Conservation (phyloP, 2,329 filamentous ascomycete genomes). For the Penicillium expansum region DNA sequence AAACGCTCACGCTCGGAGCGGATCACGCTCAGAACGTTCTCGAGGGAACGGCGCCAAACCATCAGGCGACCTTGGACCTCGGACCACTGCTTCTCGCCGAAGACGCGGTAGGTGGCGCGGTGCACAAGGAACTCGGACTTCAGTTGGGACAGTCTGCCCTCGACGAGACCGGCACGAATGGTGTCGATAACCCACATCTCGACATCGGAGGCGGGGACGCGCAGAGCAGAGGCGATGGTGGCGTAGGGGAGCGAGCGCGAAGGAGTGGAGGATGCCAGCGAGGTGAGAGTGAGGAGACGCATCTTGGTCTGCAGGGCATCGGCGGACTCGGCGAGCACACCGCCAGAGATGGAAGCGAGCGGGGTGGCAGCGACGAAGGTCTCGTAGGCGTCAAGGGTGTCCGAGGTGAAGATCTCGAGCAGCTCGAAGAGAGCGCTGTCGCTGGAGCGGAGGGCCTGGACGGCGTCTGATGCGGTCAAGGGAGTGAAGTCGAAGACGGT, state of each 20-base stretch:
- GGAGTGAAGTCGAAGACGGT: conserved; percentile 72
- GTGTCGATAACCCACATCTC: conserved; percentile 99
- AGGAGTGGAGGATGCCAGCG: conserved; percentile 77
- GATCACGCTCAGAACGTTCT: conserved; percentile 74
- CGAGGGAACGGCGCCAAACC: conserved; percentile 82
- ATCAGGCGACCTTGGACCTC: conserved; percentile 88
- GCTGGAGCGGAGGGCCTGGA: conserved; percentile 82
- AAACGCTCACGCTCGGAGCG: conserved; percentile 78
- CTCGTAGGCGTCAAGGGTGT: conserved; percentile 91
- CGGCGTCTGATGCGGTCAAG: conserved; percentile 66
- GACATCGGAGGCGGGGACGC: conserved; percentile 78
- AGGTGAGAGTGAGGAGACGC: conserved; percentile 88
- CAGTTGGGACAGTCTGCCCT: conserved; percentile 93
- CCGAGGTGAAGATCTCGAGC: conserved; percentile 90
- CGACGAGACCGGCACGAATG: conserved; percentile 90
- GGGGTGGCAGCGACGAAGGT: conserved; percentile 73
- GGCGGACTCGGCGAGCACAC: conserved; percentile 73
- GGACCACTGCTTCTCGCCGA: conserved; percentile 96
- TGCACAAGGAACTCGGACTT: conserved; percentile 93
- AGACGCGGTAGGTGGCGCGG: conserved; percentile 92
- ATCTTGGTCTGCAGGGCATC: conserved; percentile 90
- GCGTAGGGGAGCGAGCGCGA: conserved; percentile 86
- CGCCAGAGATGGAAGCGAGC: conserved; percentile 66
- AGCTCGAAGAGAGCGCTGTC: conserved; percentile 85
- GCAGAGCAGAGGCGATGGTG: conserved; percentile 77